A percentile compares a stretch with the other conserved stretches of the same genome.
Evolutionary conservation across 1,284 basidiomycete species (phyloP).

Genomic region (Pyrrhoderma lamaoense): DNA sequence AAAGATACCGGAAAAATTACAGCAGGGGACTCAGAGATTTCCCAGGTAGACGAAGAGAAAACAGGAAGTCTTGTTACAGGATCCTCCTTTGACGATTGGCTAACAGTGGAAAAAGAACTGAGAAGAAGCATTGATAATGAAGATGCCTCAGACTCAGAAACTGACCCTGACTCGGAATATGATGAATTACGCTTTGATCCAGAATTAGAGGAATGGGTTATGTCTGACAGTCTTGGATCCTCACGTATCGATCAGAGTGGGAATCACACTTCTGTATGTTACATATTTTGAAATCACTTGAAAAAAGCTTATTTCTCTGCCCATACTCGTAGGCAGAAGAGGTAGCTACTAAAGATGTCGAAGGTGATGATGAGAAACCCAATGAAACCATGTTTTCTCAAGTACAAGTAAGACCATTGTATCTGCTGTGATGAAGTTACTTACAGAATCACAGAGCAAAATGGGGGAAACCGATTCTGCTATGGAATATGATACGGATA

Average conservation of each 20-base stretch:
- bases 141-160: conserved; percentile 47
- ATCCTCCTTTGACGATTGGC: conserved; percentile 51
- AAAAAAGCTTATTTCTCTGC: background rate
- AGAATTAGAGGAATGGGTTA: conserved; percentile 41
- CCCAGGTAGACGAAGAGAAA: conserved; percentile 18
- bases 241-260: background rate
- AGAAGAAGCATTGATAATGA: conserved; percentile 9
- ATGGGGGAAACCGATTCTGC: conserved; percentile 66
- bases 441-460: conserved; percentile 23
- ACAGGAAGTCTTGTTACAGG: conserved; percentile 19
- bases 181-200: conserved; percentile 34
- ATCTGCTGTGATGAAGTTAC: background rate
- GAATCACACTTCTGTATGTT: conserved; percentile 2
- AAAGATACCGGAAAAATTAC: background rate
- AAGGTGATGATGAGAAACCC: background rate
- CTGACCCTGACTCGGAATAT: conserved; percentile 55
- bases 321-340: background rate
- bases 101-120: conserved; percentile 36
- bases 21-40: background rate
- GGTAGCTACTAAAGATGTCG: background rate
- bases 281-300: background rate
- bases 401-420: background rate
- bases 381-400: background rate
- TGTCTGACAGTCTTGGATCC: background rate
- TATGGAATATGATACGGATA: conserved; percentile 69